These are phyloP conservation scores for Pholiota microspora DNA, from an alignment of 768 basidiomycete species.

Conservation along the genomic window DNA sequence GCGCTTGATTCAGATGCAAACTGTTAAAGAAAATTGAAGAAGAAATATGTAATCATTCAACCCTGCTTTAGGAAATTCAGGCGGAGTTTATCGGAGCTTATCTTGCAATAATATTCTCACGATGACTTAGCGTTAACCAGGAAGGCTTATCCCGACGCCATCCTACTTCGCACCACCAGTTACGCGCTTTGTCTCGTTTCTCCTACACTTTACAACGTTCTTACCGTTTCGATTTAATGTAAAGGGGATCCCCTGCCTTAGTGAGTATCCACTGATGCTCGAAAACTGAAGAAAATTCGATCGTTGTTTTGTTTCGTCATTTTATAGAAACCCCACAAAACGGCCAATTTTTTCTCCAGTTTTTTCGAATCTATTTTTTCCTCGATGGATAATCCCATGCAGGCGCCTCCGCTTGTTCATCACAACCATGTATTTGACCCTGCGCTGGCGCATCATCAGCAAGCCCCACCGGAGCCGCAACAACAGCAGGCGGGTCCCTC, in stretches of 20 bases:
- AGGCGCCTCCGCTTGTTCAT: conserved; percentile 12
- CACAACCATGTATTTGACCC: conserved; percentile 25
- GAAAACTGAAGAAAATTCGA: not conserved
- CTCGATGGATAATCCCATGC: conserved; percentile 27
- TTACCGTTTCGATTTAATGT: not conserved
- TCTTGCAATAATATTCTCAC: conserved; percentile 4
- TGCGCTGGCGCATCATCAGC: conserved; percentile 15
- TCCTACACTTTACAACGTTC: not conserved
- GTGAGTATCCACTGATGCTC: not conserved
- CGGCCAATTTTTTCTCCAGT: conserved; percentile 14
- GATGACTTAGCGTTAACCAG: conserved; percentile 3
- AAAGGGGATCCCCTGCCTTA: not conserved
- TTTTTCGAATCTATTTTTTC: conserved; percentile 18
- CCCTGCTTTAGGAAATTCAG: no score
- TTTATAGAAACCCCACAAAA: conserved; percentile 9
- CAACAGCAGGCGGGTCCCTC: conserved; percentile 7
- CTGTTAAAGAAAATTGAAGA: not conserved
- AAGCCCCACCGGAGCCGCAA: not conserved
- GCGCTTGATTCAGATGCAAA: no score
- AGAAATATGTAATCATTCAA: no score
- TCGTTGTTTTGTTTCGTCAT: conserved; percentile 5
- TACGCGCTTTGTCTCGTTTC: not conserved
- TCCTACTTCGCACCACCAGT: not conserved
- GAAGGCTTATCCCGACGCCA: conserved; percentile 4
- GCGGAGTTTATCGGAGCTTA: conserved; percentile 12